phyloP scores from a whole-genome alignment of 1,284 basidiomycete genomes.

The Sporisorium scitamineum region DNA sequence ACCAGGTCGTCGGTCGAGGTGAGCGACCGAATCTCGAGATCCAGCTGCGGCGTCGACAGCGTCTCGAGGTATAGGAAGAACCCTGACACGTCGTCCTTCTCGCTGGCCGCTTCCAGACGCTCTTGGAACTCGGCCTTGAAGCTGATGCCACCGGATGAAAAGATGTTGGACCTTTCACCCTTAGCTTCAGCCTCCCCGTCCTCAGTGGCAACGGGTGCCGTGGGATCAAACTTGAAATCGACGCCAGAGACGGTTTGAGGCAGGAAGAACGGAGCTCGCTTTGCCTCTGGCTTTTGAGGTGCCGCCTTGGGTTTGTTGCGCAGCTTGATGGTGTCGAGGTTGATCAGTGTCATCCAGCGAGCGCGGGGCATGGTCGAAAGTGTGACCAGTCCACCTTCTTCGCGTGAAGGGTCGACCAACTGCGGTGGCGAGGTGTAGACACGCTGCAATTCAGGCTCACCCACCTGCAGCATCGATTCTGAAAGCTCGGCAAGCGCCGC shows the following conservation, averaged over 20 bases:
- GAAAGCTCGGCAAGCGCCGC: slow-evolving; percentile 82
- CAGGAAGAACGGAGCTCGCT: slow-evolving; percentile 90
- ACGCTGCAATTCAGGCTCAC: slow-evolving; percentile 55
- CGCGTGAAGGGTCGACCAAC: slow-evolving; percentile 70
- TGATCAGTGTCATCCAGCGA: slow-evolving; percentile 94
- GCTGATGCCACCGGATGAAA: slow-evolving; percentile 39
- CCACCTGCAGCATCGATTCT: slow-evolving; percentile 61
- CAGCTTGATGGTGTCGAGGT: slow-evolving; percentile 93
- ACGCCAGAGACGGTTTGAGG: slow-evolving; percentile 70
- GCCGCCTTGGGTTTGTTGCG: slow-evolving; percentile 93
- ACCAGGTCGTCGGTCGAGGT: slow-evolving; percentile 77
- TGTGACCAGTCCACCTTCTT: slow-evolving; percentile 74
- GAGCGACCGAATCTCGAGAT: slow-evolving; percentile 85
- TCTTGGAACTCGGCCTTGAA: slow-evolving; percentile 58
- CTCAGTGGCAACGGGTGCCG: slow-evolving; percentile 5
- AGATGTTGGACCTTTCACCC: slow-evolving; percentile 33
- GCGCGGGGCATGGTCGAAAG: slow-evolving; percentile 90
- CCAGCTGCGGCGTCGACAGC: slow-evolving; percentile 88
- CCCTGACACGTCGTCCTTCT: slow-evolving; percentile 42
- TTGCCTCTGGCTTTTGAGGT: slow-evolving; percentile 89
- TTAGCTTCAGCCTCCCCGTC: not conserved
- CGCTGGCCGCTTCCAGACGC: slow-evolving; percentile 43
- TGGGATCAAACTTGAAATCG: slow-evolving; percentile 44
- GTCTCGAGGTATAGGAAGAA: slow-evolving; percentile 89
- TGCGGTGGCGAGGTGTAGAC: slow-evolving; percentile 69